phyloP scores from a whole-genome alignment of 164 flowering plant genomes.

The Sedum album region DNA sequence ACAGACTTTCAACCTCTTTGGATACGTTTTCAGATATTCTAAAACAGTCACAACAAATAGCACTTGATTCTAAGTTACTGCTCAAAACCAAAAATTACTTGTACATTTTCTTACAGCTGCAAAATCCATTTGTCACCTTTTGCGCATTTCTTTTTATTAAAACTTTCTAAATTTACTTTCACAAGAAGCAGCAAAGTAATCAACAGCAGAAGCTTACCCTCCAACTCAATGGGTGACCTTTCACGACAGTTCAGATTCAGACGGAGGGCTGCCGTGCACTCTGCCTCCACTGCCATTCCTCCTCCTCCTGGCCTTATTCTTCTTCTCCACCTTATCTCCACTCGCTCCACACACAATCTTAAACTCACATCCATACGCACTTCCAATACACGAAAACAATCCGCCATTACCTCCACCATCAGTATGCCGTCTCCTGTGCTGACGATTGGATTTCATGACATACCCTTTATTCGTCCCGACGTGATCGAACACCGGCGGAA shows the following conservation, averaged over 20 bases:
- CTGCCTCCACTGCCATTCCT: slow-evolving; percentile 1
- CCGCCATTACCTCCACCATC: slow-evolving; percentile 14
- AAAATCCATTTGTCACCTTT: no score
- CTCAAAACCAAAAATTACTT: no score
- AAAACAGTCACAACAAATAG: no score
- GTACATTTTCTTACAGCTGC: no score
- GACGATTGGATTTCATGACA: neutral
- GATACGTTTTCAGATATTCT: no score
- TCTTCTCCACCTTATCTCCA: slow-evolving; percentile 10
- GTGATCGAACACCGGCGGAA: slow-evolving; percentile 12
- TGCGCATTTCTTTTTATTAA: no score
- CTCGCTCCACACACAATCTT: slow-evolving; percentile 23
- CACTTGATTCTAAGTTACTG: no score
- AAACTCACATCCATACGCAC: slow-evolving; percentile 25
- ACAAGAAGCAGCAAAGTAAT: neutral
- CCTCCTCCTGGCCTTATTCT: neutral
- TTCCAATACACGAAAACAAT: slow-evolving; percentile 26
- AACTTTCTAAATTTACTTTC: neutral
- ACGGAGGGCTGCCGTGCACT: slow-evolving; percentile 11
- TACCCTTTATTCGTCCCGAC: neutral
- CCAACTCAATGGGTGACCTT: neutral
- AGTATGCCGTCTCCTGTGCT: slow-evolving; percentile 7
- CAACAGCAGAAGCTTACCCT: neutral
- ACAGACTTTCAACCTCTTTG: no score
- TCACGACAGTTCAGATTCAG: neutral